Base-by-base conservation (phyloP, 257 asterid species). In the Misopates orontium region DNA sequence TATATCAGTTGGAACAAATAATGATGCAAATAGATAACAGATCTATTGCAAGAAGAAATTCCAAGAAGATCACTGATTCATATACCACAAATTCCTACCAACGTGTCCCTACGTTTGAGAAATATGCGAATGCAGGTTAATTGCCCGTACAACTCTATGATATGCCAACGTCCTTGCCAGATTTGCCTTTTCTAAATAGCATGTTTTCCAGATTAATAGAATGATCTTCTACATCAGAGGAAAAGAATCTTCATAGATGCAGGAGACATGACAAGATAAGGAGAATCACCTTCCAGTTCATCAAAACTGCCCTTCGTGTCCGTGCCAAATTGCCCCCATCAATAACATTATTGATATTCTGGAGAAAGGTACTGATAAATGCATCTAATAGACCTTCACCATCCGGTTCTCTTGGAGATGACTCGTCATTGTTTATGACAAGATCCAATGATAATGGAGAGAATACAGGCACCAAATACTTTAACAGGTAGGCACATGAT, bases 271-370 rank as follows among this genome's bases (percentile, higher is more conserved):
- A 64, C 48, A 67, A 70, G 69, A 56, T 52, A 61, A 63, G 31
- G 13, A 51, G 61, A 72, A 69, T 71, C 65, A 88, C 96, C 96
- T 92, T 92, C 87, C 88, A 87, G 69, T 84, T 87, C 80, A 89
- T 78, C 78, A 92, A 73, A 81, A 92, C 59, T 76, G 98, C 95
- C 67, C 95, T 80, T 23, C 98, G 84, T 40, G 91, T 56, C 70
- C 97, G 78, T 66, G 81, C 82, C 70, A 89, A 81, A 64, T 69
- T 67, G 52, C 89, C 91, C 66, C 71, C 83, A 54, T 87, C 87
- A 70, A 89, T 77, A 68, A 87, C 78, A 57, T 70, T 73, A 73
- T 87, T 83, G 66, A 87, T 79, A 53, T 77, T 79, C 69, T 73
- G 80, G 57, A 92, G 77, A 71, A 85, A 89, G 61, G 83, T 74